phyloP scores from a whole-genome alignment of 768 basidiomycete genomes.

The Russula sp. region DNA sequence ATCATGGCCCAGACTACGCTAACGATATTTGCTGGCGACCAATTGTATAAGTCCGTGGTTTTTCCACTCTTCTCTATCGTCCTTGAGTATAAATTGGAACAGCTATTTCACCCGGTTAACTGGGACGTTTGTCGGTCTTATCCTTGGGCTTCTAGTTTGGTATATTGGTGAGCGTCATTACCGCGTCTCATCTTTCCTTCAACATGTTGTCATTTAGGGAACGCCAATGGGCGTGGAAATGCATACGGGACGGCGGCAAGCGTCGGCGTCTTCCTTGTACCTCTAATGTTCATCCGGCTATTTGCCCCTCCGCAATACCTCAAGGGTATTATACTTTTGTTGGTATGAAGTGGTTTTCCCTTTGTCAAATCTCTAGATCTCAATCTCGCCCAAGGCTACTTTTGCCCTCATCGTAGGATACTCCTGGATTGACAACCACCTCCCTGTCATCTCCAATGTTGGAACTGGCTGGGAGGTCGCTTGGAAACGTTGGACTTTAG shows the following conservation, averaged over 20 bases:
- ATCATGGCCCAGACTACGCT: slow-evolving; percentile 61
- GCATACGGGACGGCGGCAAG: slow-evolving; percentile 53
- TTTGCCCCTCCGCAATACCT: slow-evolving; percentile 44
- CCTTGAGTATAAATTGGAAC: slow-evolving; percentile 3
- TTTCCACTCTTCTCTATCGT: not conserved
- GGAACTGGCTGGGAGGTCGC: slow-evolving; percentile 54
- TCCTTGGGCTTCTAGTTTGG: slow-evolving; percentile 51
- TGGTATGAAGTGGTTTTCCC: slow-evolving; percentile 36
- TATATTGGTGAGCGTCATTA: slow-evolving; percentile 41
- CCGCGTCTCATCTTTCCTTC: not conserved
- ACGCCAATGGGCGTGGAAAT: slow-evolving; percentile 48
- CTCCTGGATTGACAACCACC: slow-evolving; percentile 55
- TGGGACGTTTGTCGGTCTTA: slow-evolving; percentile 49
- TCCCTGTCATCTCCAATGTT: slow-evolving; percentile 44
- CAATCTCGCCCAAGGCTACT: slow-evolving; percentile 37
- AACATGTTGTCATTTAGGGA: slow-evolving; percentile 34
- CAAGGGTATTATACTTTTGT: slow-evolving; percentile 39
- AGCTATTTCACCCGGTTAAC: slow-evolving; percentile 46
- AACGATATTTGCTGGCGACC: slow-evolving; percentile 56
- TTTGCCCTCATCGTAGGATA: slow-evolving; percentile 51
- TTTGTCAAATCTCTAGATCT: not conserved
- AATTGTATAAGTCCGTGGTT: slow-evolving; percentile 46
- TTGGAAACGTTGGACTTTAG: slow-evolving; percentile 51
- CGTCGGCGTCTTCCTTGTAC: slow-evolving; percentile 46
- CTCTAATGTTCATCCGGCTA: slow-evolving; percentile 50